phyloP scores from a whole-genome alignment of 106 monocot species.

The Platanthera guangdongensis region DNA sequence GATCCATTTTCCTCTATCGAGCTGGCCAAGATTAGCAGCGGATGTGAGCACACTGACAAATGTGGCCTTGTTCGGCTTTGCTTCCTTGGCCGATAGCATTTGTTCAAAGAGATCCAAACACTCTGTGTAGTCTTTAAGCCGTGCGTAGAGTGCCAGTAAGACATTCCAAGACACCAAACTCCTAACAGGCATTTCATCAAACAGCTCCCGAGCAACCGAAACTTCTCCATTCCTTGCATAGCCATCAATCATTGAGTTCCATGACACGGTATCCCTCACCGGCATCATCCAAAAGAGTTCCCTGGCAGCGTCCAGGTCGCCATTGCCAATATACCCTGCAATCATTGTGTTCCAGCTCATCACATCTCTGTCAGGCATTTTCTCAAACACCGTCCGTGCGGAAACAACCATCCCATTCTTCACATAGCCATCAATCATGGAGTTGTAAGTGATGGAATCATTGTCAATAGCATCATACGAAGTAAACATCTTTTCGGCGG shows the following conservation, averaged over 20 bases:
- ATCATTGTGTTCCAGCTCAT: conserved; percentile 56
- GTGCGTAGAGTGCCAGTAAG: conserved; percentile 45
- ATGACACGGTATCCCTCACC: conserved; percentile 42
- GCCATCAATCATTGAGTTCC: conserved; percentile 61
- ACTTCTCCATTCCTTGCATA: conserved; percentile 27
- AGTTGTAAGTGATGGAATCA: conserved; percentile 51
- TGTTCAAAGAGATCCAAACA: conserved; percentile 51
- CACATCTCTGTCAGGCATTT: conserved; percentile 37
- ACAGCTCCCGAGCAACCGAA: conserved; percentile 28
- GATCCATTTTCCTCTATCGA: conserved; percentile 49
- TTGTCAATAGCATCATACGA: background rate
- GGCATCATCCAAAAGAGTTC: conserved; percentile 45
- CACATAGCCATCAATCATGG: conserved; percentile 35
- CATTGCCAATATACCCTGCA: conserved; percentile 26
- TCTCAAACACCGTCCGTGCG: conserved; percentile 43
- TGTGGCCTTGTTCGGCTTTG: conserved; percentile 42
- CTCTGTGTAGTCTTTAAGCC: conserved; percentile 35
- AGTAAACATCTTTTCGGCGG: conserved; percentile 24
- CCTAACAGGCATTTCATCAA: conserved; percentile 40
- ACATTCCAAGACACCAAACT: conserved; percentile 68
- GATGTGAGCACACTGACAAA: conserved; percentile 66
- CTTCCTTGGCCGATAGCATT: conserved; percentile 26
- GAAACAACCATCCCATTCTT: conserved; percentile 25
- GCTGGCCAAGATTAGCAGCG: conserved; percentile 36
- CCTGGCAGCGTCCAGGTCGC: conserved; percentile 35